Evolutionary conservation across 495 filamentous ascomycete genomes (phyloP).

Genomic region (Massariosphaeria phaeospora): DNA sequence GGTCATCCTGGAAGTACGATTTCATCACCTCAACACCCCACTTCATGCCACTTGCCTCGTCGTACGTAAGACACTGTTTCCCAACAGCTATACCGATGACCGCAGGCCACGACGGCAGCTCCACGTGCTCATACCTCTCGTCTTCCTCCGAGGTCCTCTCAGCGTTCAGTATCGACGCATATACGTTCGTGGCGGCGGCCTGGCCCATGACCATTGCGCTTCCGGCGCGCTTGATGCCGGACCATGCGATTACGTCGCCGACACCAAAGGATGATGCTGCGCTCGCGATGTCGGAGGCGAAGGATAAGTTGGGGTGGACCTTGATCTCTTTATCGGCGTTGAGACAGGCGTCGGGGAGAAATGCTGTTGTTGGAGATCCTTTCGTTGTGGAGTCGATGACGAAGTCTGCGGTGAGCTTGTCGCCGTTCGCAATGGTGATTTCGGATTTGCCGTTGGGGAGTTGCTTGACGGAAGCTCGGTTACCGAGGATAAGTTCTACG

Average conservation of each 20-base stretch:
- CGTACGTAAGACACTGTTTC: slow-evolving; percentile 59
- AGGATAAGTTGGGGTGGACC: slow-evolving; percentile 47
- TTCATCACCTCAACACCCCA: slow-evolving; percentile 56
- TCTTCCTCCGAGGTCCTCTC: slow-evolving; percentile 27
- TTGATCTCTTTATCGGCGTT: slow-evolving; percentile 55
- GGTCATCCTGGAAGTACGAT: slow-evolving; percentile 60
- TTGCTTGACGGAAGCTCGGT: slow-evolving; percentile 44
- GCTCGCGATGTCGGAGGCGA: slow-evolving; percentile 47
- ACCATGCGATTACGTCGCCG: slow-evolving; percentile 54
- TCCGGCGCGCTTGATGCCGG: slow-evolving; percentile 67
- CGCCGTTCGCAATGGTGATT: slow-evolving; percentile 54
- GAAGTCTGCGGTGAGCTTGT: slow-evolving; percentile 48
- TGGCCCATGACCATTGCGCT: slow-evolving; percentile 63
- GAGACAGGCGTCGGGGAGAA: slow-evolving; percentile 48
- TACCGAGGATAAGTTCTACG: slow-evolving; percentile 53
- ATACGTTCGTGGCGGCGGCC: slow-evolving; percentile 55
- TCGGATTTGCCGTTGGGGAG: slow-evolving; percentile 37
- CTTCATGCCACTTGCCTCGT: slow-evolving; percentile 46
- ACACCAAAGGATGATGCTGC: slow-evolving; percentile 55
- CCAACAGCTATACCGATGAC: slow-evolving; percentile 65
- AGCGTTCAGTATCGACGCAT: slow-evolving; percentile 51
- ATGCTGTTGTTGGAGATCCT: slow-evolving; percentile 50
- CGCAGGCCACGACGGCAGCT: slow-evolving; percentile 50
- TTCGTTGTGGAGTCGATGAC: slow-evolving; percentile 59
- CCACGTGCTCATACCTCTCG: slow-evolving; percentile 38